Evolutionary conservation across 2,329 filamentous ascomycete species (phyloP).

Genomic region (Didymella lethalis): DNA sequence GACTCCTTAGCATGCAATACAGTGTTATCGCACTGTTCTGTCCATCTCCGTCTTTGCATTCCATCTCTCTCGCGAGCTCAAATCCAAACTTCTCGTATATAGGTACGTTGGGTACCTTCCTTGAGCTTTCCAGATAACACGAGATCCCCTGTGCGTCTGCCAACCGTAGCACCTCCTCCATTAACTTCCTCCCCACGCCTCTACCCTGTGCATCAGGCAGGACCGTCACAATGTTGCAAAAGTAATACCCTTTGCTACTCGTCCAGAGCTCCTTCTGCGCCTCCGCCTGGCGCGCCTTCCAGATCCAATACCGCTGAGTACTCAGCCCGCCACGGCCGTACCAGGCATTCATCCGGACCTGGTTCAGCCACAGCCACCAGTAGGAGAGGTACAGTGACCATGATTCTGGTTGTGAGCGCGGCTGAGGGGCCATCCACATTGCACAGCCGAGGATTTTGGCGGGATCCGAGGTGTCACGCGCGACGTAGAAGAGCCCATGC

Average conservation of each 20-base stretch:
- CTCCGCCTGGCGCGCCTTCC: slow-evolving; percentile 71
- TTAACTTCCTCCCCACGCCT: slow-evolving; percentile 71
- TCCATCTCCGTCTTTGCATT: slow-evolving; percentile 69
- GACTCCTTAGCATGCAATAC: slow-evolving; percentile 57
- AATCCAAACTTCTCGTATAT: slow-evolving; percentile 77
- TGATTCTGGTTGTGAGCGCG: slow-evolving; percentile 56
- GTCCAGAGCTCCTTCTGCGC: slow-evolving; percentile 71
- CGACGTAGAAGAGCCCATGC: slow-evolving; percentile 74
- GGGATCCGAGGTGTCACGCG: slow-evolving; percentile 63
- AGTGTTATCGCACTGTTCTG: slow-evolving; percentile 52
- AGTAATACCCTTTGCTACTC: slow-evolving; percentile 73
- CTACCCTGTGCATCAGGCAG: slow-evolving; percentile 69
- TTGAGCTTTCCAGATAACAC: slow-evolving; percentile 76
- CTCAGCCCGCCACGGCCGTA: slow-evolving; percentile 74
- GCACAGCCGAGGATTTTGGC: slow-evolving; percentile 70
- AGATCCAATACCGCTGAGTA: slow-evolving; percentile 74
- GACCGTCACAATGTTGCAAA: slow-evolving; percentile 78
- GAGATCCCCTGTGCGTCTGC: slow-evolving; percentile 70
- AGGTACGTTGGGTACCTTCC: slow-evolving; percentile 71
- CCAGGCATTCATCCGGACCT: slow-evolving; percentile 71
- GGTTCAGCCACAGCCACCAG: slow-evolving; percentile 72
- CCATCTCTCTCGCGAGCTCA: slow-evolving; percentile 68
- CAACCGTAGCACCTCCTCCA: slow-evolving; percentile 67
- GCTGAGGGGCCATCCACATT: slow-evolving; percentile 73
- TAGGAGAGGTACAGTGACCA: slow-evolving; percentile 70